Evolutionary conservation across 345 rosid species (phyloP), one percentile per base, ranked within the genome.

Genomic region (Citrus maxima): DNA sequence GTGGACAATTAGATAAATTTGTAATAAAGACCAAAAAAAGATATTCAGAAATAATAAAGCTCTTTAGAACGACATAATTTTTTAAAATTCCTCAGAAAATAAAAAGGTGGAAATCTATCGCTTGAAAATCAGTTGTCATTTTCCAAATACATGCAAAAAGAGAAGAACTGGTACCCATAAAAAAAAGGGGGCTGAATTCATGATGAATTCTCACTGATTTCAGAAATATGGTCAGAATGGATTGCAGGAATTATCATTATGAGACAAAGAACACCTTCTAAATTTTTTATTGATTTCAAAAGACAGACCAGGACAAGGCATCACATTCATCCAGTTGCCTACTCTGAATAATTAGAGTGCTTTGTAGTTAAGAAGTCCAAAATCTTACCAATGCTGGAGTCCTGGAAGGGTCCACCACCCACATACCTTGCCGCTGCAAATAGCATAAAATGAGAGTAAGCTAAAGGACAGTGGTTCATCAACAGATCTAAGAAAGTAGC

Each of bases 321-420:
- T 58, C 13, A 19, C 46, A 40, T 56, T 58, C 40, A 69, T 67
- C 40, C 61, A 38, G 13, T 68, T 69, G 12, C 67, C 24, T 62
- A 6, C 38, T 59, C 35, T 68, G 75, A 69, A 3, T 67, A 35
- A 51, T 72, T 25, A 74, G 38, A 40, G 67, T 42, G 16, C 24
- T 61, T 74, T 38, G 58, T 5, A 34, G 64, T 38, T 16, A 60
- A 61, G 38, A 60, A 24, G 67, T 22, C 22, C 46, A 42, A 63
- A 72, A 62, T 40, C 90, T 83, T 92, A 95, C 96, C 93, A 95
- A 79, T 81, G 81, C 96, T 12, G 95, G 97, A 70, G 84, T 77
- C 79, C 84, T 91, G 42, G 99, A 91, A 77, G 92, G 91, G 84
- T 92, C 92, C 77, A 55, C 76, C 37, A 4, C 25, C 84, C 85